Conservation (phyloP, 2,329 filamentous ascomycete genomes). For the Biscogniauxia sp. region DNA sequence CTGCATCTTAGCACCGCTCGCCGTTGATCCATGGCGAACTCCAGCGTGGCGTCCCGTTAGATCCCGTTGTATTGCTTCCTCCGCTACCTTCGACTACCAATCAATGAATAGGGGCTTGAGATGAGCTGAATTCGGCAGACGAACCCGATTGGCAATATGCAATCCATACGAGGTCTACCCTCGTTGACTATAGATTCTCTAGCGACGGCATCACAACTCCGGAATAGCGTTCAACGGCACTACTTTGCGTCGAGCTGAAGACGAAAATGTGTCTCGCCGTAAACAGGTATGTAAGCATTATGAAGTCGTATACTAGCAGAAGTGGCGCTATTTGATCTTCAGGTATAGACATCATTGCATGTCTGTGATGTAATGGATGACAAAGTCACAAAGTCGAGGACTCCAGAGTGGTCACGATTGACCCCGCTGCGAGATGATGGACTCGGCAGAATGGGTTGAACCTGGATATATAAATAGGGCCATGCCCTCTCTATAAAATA, state of each 20-base stretch:
- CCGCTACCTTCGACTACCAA: background rate
- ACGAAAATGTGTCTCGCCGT: background rate
- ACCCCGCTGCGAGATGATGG: background rate
- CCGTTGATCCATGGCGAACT: background rate
- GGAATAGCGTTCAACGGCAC: background rate
- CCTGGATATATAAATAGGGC: background rate
- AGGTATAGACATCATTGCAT: background rate
- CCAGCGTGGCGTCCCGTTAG: too few species aligned
- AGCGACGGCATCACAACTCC: background rate
- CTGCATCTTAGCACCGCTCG: background rate
- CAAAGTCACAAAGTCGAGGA: background rate
- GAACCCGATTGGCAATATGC: background rate
- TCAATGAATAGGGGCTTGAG: background rate
- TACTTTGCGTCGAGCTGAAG: background rate
- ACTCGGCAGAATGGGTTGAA: background rate
- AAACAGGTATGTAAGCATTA: background rate
- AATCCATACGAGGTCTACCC: background rate
- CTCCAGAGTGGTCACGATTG: background rate
- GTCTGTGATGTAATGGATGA: background rate
- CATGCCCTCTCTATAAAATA: background rate
- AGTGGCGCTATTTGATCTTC: background rate
- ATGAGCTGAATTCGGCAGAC: too few species aligned
- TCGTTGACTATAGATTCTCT: background rate
- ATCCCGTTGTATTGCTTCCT: background rate
- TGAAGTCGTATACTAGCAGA: background rate